Conservation (phyloP, 345 rosid species). For the Acer campestre region DNA sequence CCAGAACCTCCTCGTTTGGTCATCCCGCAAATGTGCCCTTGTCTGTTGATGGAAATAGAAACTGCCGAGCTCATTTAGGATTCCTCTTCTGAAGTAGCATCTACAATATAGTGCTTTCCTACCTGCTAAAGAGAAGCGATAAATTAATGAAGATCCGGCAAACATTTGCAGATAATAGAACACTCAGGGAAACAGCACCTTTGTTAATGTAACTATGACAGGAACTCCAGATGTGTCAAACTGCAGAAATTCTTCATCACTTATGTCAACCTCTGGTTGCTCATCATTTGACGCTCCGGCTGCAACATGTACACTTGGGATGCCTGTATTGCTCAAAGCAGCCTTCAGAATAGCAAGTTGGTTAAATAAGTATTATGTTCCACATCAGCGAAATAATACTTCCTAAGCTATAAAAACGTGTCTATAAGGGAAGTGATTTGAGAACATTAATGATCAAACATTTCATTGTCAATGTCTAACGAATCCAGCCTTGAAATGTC, state of each 20-base stretch:
- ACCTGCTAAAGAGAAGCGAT: slow-evolving; percentile 42
- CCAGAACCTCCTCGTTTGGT: slow-evolving; percentile 84
- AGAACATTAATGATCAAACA: neutral
- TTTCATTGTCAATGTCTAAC: neutral
- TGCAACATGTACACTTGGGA: slow-evolving; percentile 75
- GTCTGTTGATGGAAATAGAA: slow-evolving; percentile 68
- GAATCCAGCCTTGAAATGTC: neutral
- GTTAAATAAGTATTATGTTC: neutral
- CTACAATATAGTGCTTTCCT: slow-evolving; percentile 72
- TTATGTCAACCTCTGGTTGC: slow-evolving; percentile 88
- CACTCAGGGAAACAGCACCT: slow-evolving; percentile 40
- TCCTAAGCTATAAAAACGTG: neutral
- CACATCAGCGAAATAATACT: neutral
- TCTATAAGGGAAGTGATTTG: neutral
- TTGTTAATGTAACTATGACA: slow-evolving; percentile 74
- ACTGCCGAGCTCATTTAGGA: slow-evolving; percentile 95
- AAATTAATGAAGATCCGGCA: neutral
- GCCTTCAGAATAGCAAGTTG: slow-evolving; percentile 50
- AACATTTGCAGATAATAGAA: neutral
- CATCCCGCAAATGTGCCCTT: slow-evolving; percentile 78
- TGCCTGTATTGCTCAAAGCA: slow-evolving; percentile 88
- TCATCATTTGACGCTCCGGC: slow-evolving; percentile 59
- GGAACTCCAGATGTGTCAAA: slow-evolving; percentile 78
- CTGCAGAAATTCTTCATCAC: slow-evolving; percentile 91
- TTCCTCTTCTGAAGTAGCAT: slow-evolving; percentile 92